Evolutionary conservation across 2,329 filamentous ascomycete species (phyloP).

Genomic region (Aspergillus neoniger): DNA sequence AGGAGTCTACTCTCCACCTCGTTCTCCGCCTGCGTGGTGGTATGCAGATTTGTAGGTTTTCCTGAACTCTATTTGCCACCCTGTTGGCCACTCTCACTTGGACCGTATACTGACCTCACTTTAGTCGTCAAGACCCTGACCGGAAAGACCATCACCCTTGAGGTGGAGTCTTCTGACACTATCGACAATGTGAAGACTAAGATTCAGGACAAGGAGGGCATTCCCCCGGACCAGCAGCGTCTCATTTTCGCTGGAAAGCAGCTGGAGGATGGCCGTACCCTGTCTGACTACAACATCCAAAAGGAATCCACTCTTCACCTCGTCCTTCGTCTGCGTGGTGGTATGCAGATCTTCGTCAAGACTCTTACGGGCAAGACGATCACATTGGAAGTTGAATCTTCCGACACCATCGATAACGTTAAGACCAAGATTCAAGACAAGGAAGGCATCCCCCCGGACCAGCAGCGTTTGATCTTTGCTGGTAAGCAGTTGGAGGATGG

Average conservation of each 20-base stretch:
- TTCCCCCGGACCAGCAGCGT: conserved; percentile 93
- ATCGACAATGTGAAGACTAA: conserved; percentile 97
- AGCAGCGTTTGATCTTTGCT: conserved; percentile 90
- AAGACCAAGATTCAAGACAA: conserved; percentile 84
- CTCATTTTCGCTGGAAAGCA: conserved; percentile 96
- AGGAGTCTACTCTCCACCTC: conserved; percentile 69
- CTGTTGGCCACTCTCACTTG: conserved; percentile 8
- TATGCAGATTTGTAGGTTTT: conserved; percentile 62
- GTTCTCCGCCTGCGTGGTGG: conserved; percentile 71
- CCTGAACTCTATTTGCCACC: conserved; percentile 8
- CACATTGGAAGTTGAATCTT: conserved; percentile 84
- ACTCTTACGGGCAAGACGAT: conserved; percentile 82
- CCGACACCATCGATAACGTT: conserved; percentile 91
- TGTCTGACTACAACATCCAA: conserved; percentile 93
- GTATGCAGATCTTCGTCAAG: conserved; percentile 64
- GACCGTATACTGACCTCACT: conserved; percentile 13
- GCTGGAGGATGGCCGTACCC: conserved; percentile 87
- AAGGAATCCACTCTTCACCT: conserved; percentile 86
- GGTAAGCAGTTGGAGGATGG: conserved; percentile 94
- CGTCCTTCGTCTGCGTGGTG: conserved; percentile 83
- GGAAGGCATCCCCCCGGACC: conserved; percentile 88
- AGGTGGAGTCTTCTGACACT: conserved; percentile 74
- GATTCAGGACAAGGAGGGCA: conserved; percentile 98
- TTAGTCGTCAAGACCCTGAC: conserved; percentile 61
- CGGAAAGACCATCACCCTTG: conserved; percentile 66